Evolutionary conservation across 495 filamentous ascomycete genomes (phyloP), one percentile per base, ranked within the genome.

Genomic region (Trichoderma gamsii): DNA sequence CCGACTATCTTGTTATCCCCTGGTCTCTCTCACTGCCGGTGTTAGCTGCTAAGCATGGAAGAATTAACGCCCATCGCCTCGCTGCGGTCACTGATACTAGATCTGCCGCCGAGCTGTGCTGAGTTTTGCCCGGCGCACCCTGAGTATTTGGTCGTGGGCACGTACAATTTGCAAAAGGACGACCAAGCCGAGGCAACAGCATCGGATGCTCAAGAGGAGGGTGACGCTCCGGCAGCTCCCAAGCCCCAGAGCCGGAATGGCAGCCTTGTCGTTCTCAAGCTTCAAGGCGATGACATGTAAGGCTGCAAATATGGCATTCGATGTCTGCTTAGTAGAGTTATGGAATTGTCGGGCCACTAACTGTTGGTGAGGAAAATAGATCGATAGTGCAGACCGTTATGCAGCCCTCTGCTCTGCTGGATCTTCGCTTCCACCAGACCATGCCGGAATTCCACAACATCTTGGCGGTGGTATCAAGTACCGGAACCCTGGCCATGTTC

Each of bases 41-140:
- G 27, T 21, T 1, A 21, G 11, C 4, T 61, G 25, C 25, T 21
- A 25, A 61, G 29, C 16, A 61, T 61, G 56, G 25, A 35, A 43
- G 18, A 66, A n/a, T 5, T 61, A 27, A 68, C 63, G 13, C 68
- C 71, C 12, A 68, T 80, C 35, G 27, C 56, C 25, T 81, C 80
- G 23, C 66, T 80, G 44, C 71, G 67, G 38, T 80, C 80, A n/a
- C 69, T 83, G 23, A 78, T 73, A 3, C 73, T 89, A 13, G 81
- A 85, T 49, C 78, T 84, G 3, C 93, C 91, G 13, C 93, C 93
- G 2, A 92, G 91, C 74, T 97, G 92, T 75, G 80, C 97, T 16
- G 89, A 93, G 70, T 94, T 96, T 75, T 90, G 87, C 66, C 90
- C 89, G 0, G 73, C 76, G 6, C 72, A 86, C 46, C 85, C 86